phyloP scores from a whole-genome alignment of 208 protist species.

The Crithidia sp. region DNA sequence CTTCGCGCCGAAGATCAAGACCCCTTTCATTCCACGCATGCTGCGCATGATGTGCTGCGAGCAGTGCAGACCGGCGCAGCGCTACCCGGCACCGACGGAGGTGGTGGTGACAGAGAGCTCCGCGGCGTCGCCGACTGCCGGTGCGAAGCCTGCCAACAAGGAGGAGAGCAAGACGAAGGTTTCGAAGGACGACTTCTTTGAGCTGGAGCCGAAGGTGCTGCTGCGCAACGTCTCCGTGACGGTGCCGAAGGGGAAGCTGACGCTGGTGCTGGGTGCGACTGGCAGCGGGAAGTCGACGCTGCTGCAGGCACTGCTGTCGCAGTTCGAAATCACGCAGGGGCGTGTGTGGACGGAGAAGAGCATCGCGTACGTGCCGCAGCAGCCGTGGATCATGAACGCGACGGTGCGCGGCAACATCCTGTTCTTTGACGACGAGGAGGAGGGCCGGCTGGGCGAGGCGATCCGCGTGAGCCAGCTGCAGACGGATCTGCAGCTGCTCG shows the following conservation, averaged over 20 bases:
- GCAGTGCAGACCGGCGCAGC: constrained; percentile 19
- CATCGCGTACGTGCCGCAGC: constrained; percentile 90
- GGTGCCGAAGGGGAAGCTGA: constrained; percentile 59
- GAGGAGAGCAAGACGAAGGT: neutral
- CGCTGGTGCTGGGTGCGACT: constrained; percentile 70
- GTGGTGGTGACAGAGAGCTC: too few species aligned
- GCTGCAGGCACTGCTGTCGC: constrained; percentile 44
- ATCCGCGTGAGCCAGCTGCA: constrained; percentile 63
- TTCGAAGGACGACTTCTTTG: constrained; percentile 32
- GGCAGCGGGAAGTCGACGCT: constrained; percentile 80
- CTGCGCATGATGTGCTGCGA: constrained; percentile 41
- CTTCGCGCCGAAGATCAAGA: constrained; percentile 32
- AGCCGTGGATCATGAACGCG: constrained; percentile 90
- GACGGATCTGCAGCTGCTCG: constrained; percentile 72
- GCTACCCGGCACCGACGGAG: neutral
- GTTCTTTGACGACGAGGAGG: constrained; percentile 73
- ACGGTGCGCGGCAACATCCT: constrained; percentile 92
- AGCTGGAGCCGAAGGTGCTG: constrained; percentile 41
- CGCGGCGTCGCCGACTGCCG: neutral
- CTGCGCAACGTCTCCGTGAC: constrained; percentile 43
- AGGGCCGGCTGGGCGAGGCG: constrained; percentile 26
- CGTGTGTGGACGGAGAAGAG: constrained; percentile 26
- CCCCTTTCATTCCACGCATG: constrained; percentile 4
- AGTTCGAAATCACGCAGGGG: constrained; percentile 38
- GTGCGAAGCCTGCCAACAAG: neutral